Conservation (phyloP, 768 basidiomycete genomes). For the Hypsizygus marmoreus region DNA sequence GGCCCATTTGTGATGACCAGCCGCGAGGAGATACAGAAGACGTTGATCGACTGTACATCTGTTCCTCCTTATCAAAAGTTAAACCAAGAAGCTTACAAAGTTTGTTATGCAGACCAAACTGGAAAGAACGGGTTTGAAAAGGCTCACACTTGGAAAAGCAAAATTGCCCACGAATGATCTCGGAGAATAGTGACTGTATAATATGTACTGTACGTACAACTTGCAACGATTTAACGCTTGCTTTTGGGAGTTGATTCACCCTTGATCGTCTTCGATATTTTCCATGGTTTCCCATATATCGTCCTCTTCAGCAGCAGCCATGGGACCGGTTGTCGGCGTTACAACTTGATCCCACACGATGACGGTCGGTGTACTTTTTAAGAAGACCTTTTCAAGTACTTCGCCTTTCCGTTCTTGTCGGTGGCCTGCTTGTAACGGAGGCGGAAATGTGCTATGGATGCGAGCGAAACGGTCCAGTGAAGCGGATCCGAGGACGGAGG, state of each 20-base stretch:
- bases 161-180: constrained; percentile 64
- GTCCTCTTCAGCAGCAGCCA: constrained; percentile 41
- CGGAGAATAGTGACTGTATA: too few relatives aligned
- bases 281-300: constrained; percentile 74
- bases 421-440: constrained; percentile 46
- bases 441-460: constrained; percentile 62
- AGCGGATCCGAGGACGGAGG: constrained; percentile 56
- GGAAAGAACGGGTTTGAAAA: constrained; percentile 90
- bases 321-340: constrained; percentile 9
- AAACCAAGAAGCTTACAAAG: constrained; percentile 6
- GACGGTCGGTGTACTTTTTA: constrained; percentile 62
- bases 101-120: constrained; percentile 53
- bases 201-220: background rate
- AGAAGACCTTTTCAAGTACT: constrained; percentile 63
- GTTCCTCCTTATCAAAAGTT: background rate
- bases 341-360: constrained; percentile 59
- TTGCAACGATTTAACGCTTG: constrained; percentile 25
- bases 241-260: constrained; percentile 23
- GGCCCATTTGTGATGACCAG: constrained; percentile 89
- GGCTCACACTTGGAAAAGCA: constrained; percentile 83
- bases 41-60: constrained; percentile 75
- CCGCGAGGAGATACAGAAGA: constrained; percentile 76
- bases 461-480: constrained; percentile 72
- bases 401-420: constrained; percentile 59
- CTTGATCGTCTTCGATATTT: constrained; percentile 42